phyloP scores from a whole-genome alignment of 768 basidiomycete genomes.

The Saitozyma sp. region DNA sequence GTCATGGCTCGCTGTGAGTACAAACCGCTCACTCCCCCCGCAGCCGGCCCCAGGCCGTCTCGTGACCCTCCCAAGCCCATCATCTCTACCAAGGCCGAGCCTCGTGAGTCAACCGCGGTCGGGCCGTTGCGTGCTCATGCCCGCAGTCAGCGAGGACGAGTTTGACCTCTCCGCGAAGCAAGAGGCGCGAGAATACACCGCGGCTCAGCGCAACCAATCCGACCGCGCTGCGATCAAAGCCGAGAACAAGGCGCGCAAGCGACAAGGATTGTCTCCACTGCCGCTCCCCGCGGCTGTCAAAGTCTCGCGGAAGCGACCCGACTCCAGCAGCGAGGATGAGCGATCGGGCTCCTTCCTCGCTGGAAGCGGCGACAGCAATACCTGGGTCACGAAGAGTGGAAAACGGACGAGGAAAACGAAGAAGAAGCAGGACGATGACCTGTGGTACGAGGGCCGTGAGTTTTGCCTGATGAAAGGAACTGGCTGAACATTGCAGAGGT shows the following conservation, averaged over 20 bases:
- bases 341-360: too few relatives aligned
- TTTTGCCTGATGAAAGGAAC: not conserved
- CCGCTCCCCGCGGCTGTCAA: constrained; percentile 15
- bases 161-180: constrained; percentile 19
- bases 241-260: constrained; percentile 26
- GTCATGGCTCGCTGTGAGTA: not conserved
- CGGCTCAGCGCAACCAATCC: constrained; percentile 7
- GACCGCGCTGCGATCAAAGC: constrained; percentile 12
- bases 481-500: constrained; percentile 15
- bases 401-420: not conserved
- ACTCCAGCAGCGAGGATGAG: not conserved
- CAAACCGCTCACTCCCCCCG: not conserved
- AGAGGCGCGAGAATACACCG: constrained; percentile 22
- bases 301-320: constrained; percentile 1
- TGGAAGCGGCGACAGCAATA: not conserved
- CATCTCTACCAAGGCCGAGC: constrained; percentile 21
- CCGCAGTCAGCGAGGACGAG: constrained; percentile 32
- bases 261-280: constrained; percentile 13
- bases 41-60: not conserved
- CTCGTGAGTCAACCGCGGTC: constrained; percentile 13
- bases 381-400: not conserved
- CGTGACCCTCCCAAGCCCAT: not conserved
- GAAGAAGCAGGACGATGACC: constrained; percentile 6
- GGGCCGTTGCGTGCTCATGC: not conserved
- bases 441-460: constrained; percentile 40